Evolutionary conservation across 2,329 filamentous ascomycete species (phyloP).

Genomic region (Alternaria sp.): DNA sequence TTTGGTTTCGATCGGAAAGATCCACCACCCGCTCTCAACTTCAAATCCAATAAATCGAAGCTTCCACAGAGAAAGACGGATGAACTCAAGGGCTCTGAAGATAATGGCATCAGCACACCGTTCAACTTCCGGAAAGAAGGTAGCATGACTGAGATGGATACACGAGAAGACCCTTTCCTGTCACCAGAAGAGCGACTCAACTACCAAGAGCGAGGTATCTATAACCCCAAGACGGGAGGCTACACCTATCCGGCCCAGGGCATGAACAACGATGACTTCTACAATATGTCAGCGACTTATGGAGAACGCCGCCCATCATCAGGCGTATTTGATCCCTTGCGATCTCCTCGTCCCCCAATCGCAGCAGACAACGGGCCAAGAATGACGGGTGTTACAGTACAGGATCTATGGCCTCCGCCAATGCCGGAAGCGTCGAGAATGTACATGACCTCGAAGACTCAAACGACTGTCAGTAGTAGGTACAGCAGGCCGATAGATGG

Average conservation of each 20-base stretch:
- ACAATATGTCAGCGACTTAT: neutral
- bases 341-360: conserved; percentile 9
- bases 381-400: conserved; percentile 18
- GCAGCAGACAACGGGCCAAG: conserved; percentile 12
- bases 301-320: conserved; percentile 21
- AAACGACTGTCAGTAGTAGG: conserved; percentile 5
- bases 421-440: conserved; percentile 10
- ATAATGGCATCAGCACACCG: conserved; percentile 33
- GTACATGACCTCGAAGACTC: neutral
- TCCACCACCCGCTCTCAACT: conserved; percentile 12
- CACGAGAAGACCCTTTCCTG: neutral
- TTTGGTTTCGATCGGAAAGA: conserved; percentile 29
- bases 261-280: conserved; percentile 1
- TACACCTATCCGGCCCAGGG: neutral
- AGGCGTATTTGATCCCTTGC: conserved; percentile 16
- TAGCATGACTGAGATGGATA: neutral
- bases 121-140: conserved; percentile 35
- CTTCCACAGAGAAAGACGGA: conserved; percentile 22
- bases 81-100: conserved; percentile 31
- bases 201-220: conserved; percentile 22
- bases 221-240: conserved; percentile 12
- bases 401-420: conserved; percentile 23
- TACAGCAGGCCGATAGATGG: conserved; percentile 16
- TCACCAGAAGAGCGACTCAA: conserved; percentile 11
- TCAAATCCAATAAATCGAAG: conserved; percentile 6